phyloP scores from a whole-genome alignment of 2,329 filamentous ascomycete species.

The Penicillium capsulatum region DNA sequence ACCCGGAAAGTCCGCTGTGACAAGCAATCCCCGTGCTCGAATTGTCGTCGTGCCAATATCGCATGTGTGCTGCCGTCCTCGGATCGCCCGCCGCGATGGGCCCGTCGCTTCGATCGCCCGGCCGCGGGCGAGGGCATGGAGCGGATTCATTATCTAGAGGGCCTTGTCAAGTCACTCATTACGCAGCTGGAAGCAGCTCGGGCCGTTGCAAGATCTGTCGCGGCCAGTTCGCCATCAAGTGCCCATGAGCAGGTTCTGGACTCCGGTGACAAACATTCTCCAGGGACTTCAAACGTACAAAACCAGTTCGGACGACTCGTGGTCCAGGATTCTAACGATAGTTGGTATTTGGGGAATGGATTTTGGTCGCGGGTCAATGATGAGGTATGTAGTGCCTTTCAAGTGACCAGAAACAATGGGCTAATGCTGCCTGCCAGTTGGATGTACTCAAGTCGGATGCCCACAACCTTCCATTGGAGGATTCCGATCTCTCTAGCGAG shows the following conservation, averaged over 20 bases:
- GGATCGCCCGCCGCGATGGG: conserved; percentile 53
- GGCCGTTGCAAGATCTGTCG: too few relatives aligned
- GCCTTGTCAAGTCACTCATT: conserved; percentile 50
- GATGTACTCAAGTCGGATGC: conserved; percentile 15
- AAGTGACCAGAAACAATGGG: background rate
- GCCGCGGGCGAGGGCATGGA: conserved; percentile 45
- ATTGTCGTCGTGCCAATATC: conserved; percentile 53
- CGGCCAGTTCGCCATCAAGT: conserved; percentile 20
- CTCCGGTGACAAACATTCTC: too few relatives aligned
- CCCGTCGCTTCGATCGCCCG: conserved; percentile 48
- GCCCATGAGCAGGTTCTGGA: too few relatives aligned
- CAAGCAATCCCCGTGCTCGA: conserved; percentile 54
- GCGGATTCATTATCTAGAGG: conserved; percentile 49
- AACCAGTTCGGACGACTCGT: conserved; percentile 49
- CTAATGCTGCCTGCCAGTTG: conserved; percentile 13
- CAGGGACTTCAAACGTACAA: conserved; percentile 30
- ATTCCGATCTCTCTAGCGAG: conserved; percentile 35
- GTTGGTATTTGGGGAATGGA: conserved; percentile 50
- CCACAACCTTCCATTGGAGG: conserved; percentile 30
- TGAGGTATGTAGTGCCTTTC: conserved; percentile 42
- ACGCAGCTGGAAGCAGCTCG: conserved; percentile 46
- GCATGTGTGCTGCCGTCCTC: conserved; percentile 50
- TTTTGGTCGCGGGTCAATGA: conserved; percentile 57
- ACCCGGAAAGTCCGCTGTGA: conserved; percentile 57
- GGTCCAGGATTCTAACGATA: conserved; percentile 42